phyloP scores from a whole-genome alignment of 352 stramenopile genomes.

The Phytophthora brassicae region DNA sequence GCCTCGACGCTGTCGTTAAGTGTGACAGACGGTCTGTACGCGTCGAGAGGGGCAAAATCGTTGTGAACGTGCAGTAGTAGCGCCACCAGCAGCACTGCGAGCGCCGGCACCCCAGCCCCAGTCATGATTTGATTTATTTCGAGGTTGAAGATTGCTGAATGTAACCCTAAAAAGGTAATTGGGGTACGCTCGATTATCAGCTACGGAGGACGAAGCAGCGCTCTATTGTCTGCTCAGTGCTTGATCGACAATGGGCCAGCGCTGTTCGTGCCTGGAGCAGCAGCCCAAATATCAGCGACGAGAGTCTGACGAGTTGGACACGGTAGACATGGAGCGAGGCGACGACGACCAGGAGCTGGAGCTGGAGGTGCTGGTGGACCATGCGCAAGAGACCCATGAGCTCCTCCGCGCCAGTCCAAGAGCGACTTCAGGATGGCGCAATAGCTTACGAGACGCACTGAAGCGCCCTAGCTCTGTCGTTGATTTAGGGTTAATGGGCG shows the following conservation, averaged over 20 bases:
- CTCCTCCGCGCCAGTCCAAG: slow-evolving; percentile 37
- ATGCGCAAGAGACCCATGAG: slow-evolving; percentile 36
- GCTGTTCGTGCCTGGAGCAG: slow-evolving; percentile 77
- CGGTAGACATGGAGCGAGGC: slow-evolving; percentile 34
- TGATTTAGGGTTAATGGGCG: slow-evolving; percentile 6
- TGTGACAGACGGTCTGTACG: slow-evolving; percentile 21
- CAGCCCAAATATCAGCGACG: slow-evolving; percentile 59
- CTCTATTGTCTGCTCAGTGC: not conserved
- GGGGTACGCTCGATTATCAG: too few relatives aligned
- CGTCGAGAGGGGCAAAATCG: slow-evolving; percentile 55
- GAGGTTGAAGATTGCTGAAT: slow-evolving; percentile 2
- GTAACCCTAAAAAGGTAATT: too few relatives aligned
- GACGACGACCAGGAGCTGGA: slow-evolving; percentile 32
- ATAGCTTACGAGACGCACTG: slow-evolving; percentile 13
- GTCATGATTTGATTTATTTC: too few relatives aligned
- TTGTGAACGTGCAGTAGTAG: slow-evolving; percentile 44
- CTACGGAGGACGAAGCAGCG: not conserved
- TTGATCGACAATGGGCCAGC: slow-evolving; percentile 55
- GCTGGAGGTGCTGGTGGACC: slow-evolving; percentile 29
- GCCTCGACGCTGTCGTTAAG: slow-evolving; percentile 38
- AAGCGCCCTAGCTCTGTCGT: slow-evolving; percentile 18
- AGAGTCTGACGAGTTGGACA: slow-evolving; percentile 51
- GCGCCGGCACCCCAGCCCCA: not conserved
- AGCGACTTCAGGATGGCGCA: slow-evolving; percentile 9
- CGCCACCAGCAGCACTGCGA: slow-evolving; percentile 28